Base-by-base conservation (phyloP, 768 basidiomycete species). In the Lactifluus pinguis region DNA sequence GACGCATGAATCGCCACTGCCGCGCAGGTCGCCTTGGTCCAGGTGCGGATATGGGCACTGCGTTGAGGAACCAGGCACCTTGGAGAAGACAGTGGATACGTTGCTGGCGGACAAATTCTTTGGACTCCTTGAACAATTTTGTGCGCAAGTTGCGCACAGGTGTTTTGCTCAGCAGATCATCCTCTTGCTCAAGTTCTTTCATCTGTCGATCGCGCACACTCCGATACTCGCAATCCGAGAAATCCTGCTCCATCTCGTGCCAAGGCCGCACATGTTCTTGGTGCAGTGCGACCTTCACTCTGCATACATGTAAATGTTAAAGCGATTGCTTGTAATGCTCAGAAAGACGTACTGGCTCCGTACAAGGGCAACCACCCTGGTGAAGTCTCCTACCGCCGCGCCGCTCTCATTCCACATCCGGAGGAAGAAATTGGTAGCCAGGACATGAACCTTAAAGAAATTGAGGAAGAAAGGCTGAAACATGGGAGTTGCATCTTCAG, bases 31-130 rank as follows among this genome's bases (percentile, higher is more conserved):
- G 78, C 50, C 82, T 79, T 14, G 75, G 68, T 10, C 69, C 70
- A 17, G 79, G 78, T 15, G 75, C 68, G 29, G 73, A 65, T 21
- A 72, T 42, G 0, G 85, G 83, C 42, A 87, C 73, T 1, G 85
- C 92, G 67, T 87, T 92, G 64, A 90, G 82, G 72, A 97, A 95
- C 93, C 93, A 97, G 21, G 91, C 88, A 36, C 93, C 93, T 69
- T 92, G 87, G 49, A 92, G 75, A 42, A 97, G 73, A 68, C 92
- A 95, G 65, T 90, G 86, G 68, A 94, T 86, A 55, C 93, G 80
- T 72, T 97, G 93, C 69, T 89, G 86, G 45, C 86, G 80, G 21
- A 97, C 89, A 68, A 94, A 95, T 68, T 92, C 90, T 65, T 83
- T 91, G 14, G 90, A 92, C 70, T 97, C 93, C 68, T 85, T 91